These are phyloP conservation scores for Coemansia sp. DNA, from an alignment of 192 early-diverging fungal species.

Conservation along the genomic window DNA sequence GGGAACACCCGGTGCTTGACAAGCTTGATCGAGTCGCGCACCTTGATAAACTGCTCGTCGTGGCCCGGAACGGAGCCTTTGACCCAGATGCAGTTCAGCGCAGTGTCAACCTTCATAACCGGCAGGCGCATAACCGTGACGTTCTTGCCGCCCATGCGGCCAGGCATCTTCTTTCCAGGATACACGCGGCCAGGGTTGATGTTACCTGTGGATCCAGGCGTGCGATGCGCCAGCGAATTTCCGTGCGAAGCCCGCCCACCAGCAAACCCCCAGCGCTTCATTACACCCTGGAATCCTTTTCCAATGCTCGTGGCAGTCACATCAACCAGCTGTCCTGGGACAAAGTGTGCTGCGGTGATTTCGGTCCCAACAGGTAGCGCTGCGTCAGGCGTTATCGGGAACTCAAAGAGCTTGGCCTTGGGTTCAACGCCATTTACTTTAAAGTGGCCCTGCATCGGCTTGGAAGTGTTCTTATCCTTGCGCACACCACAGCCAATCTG, in stretches of 20 bases:
- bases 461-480: constrained; percentile 62
- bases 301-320: constrained; percentile 81
- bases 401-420: constrained; percentile 79
- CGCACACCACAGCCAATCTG: constrained; percentile 68
- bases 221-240: constrained; percentile 85
- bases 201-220: constrained; percentile 86
- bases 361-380: constrained; percentile 61
- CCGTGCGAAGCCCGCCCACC: constrained; percentile 95
- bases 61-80: constrained; percentile 89
- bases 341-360: constrained; percentile 84
- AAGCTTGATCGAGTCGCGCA: constrained; percentile 85
- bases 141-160: constrained; percentile 87
- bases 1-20: constrained; percentile 64
- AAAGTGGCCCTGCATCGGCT: constrained; percentile 76
- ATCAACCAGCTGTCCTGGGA: constrained; percentile 95
- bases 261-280: constrained; percentile 94
- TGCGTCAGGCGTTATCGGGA: constrained; percentile 83
- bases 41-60: constrained; percentile 79
- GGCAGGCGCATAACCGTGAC: constrained; percentile 78
- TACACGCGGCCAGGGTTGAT: constrained; percentile 85
- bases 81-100: constrained; percentile 85
- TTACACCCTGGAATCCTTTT: constrained; percentile 95
- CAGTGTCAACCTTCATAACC: constrained; percentile 85
- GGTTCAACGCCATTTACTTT: constrained; percentile 66
- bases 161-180: constrained; percentile 98